A percentile compares a stretch with the other conserved stretches of the same genome.
phyloP scores from a whole-genome alignment of 73 alveolate genomes.

The Tetrahymena thermophila region DNA sequence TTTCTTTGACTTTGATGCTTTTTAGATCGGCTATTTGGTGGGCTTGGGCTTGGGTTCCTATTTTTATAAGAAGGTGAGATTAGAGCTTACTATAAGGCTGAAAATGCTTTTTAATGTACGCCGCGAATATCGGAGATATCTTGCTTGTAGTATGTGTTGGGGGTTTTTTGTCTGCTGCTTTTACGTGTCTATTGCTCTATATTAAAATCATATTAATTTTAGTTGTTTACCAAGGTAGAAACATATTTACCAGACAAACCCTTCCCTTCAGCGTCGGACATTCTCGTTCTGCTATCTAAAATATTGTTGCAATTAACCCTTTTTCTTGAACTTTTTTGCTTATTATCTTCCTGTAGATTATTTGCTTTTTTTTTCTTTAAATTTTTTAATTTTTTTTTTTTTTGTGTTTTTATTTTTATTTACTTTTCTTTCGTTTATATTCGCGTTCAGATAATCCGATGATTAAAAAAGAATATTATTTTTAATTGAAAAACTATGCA shows the following conservation, averaged over 20 bases:
- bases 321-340: background rate
- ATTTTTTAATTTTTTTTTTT: background rate
- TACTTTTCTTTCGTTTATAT: background rate
- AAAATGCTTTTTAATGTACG: background rate
- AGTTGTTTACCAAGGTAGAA: background rate
- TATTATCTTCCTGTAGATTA: background rate
- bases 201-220: background rate
- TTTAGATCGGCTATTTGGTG: background rate
- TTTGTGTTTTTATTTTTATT: background rate
- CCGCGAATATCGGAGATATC: slow-evolving; percentile 1
- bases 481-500: background rate
- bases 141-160: background rate
- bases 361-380: background rate
- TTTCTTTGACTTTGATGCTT: background rate
- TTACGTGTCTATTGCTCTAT: background rate
- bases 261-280: background rate
- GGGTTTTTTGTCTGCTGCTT: background rate
- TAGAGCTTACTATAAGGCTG: background rate
- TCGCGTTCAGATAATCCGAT: slow-evolving; percentile 2
- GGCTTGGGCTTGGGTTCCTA: background rate
- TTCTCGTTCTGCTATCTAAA: background rate
- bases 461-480: background rate
- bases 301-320: background rate
- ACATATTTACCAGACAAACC: background rate
- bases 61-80: background rate